Conservation (phyloP, 2,329 filamentous ascomycete species). For the Arthrobotrys pseudoclavata region DNA sequence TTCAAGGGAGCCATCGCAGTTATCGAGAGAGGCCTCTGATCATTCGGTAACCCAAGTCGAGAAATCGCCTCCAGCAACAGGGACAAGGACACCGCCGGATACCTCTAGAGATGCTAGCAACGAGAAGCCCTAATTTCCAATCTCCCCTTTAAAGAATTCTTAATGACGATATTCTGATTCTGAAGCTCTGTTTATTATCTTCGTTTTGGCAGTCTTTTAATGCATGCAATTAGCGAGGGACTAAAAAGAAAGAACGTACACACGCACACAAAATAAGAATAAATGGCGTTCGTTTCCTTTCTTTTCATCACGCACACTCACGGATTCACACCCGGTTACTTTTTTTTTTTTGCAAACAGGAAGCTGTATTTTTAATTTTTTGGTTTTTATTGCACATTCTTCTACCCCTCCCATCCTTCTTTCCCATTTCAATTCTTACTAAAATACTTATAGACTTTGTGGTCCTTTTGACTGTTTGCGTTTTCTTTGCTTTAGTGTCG, state of each 20-base stretch:
- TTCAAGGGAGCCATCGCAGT: constrained; percentile 45
- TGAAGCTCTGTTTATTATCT: constrained; percentile 20
- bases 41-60: constrained; percentile 29
- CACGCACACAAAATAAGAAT: constrained; percentile 36
- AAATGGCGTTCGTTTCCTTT: constrained; percentile 38
- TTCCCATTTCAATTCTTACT: constrained; percentile 21
- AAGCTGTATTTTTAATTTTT: constrained; percentile 34
- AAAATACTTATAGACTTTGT: constrained; percentile 37
- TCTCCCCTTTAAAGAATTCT: constrained; percentile 8
- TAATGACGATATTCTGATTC: constrained; percentile 32
- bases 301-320: constrained; percentile 31
- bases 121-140: constrained; percentile 33
- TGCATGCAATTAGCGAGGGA: constrained; percentile 34
- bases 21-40: constrained; percentile 47
- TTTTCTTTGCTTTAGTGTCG: constrained; percentile 22
- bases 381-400: constrained; percentile 3
- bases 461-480: constrained; percentile 1
- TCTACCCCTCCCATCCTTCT: background rate
- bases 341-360: constrained; percentile 1
- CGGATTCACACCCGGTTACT: constrained; percentile 30
- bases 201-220: constrained; percentile 19
- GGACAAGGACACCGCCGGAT: constrained; percentile 49
- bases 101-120: constrained; percentile 25
- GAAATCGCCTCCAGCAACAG: constrained; percentile 23
- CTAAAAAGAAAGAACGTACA: constrained; percentile 20